Base-by-base conservation (phyloP, 257 asterid species). In the Linderniella brevidens region DNA sequence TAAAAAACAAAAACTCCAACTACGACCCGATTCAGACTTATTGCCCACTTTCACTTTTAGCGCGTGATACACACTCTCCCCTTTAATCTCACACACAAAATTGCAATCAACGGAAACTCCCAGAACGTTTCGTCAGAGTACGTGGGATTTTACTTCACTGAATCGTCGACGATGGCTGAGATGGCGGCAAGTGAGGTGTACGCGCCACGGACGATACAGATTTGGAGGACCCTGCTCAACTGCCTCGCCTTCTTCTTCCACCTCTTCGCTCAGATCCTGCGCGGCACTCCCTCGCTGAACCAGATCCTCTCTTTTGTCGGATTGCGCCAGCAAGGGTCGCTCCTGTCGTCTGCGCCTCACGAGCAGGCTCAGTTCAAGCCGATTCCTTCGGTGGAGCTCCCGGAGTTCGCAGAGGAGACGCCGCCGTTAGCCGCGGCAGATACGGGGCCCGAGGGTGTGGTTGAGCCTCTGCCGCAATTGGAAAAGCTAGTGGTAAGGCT, bases 251-350 rank as follows among this genome's bases (percentile, higher is more conserved):
- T 90, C 77, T 74, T 85, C 72, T 81, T 79, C 59, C 92, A 73
- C 88, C 79, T 90, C 86, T 90, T 85, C 61, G 62, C 78, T 55
- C 93, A 85, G 96, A 81, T 90, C 88, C 66, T 85, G 48, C 70
- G 88, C 41, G 84, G 93, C 20, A 68, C 93, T 49, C 97, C 93
- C 59, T 78, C 96, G 57, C 52, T 85, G 15, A 65, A 71, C 51
- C 92, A 72, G 71, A 69, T 78, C 32, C 76, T 86, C 29, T 76
- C 84, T 4, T 78, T 39, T 45, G 74, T 78, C 41, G 92, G 92
- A 53, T 38, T 71, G 20, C 83, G 86, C 6, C 32, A 25, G 9
- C 78, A 66, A 8, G 64, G 66, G 16, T 68, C 76, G 35, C 64
- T 68, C 11, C 67, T 68, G 18, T 64, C 87, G 3, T 58, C 93